Conservation (phyloP, 176 grass and related monocot species). For the Zoysia pacifica region DNA sequence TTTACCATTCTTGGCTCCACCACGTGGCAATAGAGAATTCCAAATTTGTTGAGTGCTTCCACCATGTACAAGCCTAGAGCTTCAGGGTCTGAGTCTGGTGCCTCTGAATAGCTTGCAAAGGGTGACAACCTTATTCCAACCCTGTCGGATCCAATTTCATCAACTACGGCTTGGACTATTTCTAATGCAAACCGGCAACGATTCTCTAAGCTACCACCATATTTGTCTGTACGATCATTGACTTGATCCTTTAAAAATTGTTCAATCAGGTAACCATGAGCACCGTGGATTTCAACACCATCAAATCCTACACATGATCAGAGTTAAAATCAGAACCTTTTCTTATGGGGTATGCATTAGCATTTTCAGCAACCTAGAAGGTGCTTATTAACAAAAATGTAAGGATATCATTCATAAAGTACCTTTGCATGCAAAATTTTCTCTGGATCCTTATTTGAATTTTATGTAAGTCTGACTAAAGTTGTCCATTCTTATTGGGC, state of each 20-base stretch:
- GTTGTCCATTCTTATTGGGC: background rate
- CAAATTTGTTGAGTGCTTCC: constrained; percentile 54
- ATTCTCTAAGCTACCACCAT: constrained; percentile 75
- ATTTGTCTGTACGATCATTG: constrained; percentile 65
- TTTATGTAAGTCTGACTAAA: background rate
- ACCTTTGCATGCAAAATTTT: background rate
- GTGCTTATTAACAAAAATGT: background rate
- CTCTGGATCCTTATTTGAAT: background rate
- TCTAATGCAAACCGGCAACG: constrained; percentile 73
- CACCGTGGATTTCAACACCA: constrained; percentile 85
- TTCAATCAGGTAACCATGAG: constrained; percentile 80
- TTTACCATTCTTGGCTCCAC: constrained; percentile 65
- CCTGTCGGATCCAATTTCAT: constrained; percentile 72
- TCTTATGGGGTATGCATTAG: background rate
- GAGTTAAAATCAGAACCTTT: constrained; percentile 7
- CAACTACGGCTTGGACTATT: constrained; percentile 55
- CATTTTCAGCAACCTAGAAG: constrained; percentile 19
- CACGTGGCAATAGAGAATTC: constrained; percentile 65
- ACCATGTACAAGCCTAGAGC: constrained; percentile 70
- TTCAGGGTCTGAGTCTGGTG: constrained; percentile 59
- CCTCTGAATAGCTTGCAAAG: constrained; percentile 51
- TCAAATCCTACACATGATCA: constrained; percentile 62
- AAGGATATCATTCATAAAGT: background rate
- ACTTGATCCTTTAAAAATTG: constrained; percentile 80
- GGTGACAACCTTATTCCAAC: constrained; percentile 82